Evolutionary conservation across 179 eudicot species (phyloP).

Genomic region (Pouteria campechiana): DNA sequence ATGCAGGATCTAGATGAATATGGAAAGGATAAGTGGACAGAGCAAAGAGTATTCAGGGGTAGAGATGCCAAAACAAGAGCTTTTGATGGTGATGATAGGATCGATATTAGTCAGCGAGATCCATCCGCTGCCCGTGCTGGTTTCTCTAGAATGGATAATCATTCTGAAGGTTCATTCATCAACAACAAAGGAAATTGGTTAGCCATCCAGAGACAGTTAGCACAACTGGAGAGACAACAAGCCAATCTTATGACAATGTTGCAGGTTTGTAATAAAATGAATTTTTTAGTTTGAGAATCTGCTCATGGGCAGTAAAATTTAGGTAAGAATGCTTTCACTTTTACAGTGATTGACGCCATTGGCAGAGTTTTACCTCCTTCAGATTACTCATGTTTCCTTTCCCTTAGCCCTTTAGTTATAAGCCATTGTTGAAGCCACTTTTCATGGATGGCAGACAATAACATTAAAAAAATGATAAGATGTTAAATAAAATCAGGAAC

Average conservation of each 20-base stretch:
- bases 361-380: too few relatives aligned
- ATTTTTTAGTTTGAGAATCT: neutral
- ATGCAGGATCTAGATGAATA: slow-evolving; percentile 37
- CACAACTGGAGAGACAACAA: slow-evolving; percentile 90
- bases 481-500: too few relatives aligned
- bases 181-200: slow-evolving; percentile 79
- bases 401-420: too few relatives aligned
- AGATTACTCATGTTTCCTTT: too few relatives aligned
- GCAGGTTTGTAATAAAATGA: slow-evolving; percentile 59
- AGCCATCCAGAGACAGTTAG: slow-evolving; percentile 83
- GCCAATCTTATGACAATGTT: slow-evolving; percentile 91
- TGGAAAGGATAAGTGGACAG: slow-evolving; percentile 21
- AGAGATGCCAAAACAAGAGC: slow-evolving; percentile 27
- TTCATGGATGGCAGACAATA: too few relatives aligned
- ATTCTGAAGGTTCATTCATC: slow-evolving; percentile 21
- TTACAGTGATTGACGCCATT: too few relatives aligned
- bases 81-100: slow-evolving; percentile 22
- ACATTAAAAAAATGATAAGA: too few relatives aligned
- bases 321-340: too few relatives aligned
- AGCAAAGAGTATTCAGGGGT: slow-evolving; percentile 21
- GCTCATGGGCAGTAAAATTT: too few relatives aligned
- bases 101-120: slow-evolving; percentile 13
- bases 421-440: too few relatives aligned
- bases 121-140: slow-evolving; percentile 9
- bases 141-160: slow-evolving; percentile 4